Evolutionary conservation across 164 flowering plant genomes (phyloP).

Genomic region (Liriodendron chinense): DNA sequence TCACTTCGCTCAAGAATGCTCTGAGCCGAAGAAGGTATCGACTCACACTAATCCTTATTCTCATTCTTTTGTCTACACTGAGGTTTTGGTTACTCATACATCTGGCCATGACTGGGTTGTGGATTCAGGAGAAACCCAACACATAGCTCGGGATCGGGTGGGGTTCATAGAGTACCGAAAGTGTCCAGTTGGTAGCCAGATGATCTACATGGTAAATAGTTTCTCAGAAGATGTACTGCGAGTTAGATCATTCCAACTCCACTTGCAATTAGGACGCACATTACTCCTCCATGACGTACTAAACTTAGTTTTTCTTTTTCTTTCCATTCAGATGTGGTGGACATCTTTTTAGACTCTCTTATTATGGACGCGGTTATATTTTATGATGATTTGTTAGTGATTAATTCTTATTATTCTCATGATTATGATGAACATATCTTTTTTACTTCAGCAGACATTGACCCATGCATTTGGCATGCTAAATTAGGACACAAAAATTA

Average conservation of each 20-base stretch:
- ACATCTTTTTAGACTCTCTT: too few relatives aligned
- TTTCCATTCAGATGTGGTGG: too few relatives aligned
- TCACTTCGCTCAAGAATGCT: conserved; percentile 12
- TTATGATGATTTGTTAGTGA: conserved; percentile 5
- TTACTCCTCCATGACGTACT: neutral
- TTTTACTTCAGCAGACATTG: too few relatives aligned
- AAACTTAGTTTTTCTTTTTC: neutral
- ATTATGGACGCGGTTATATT: too few relatives aligned
- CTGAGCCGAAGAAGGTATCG: conserved; percentile 8
- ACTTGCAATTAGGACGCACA: neutral
- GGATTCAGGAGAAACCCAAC: conserved; percentile 13
- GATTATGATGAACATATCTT: too few relatives aligned
- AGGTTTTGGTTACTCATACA: conserved; percentile 6
- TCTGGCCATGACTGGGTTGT: conserved; percentile 4
- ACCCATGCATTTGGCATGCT: neutral
- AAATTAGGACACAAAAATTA: conserved; percentile 9
- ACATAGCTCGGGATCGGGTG: neutral
- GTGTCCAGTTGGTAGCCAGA: neutral
- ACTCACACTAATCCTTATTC: neutral
- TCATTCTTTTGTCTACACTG: neutral
- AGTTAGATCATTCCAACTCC: neutral
- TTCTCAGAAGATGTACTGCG: too few relatives aligned
- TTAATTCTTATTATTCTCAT: too few relatives aligned
- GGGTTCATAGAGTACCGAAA: conserved; percentile 2
- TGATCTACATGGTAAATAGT: neutral